A percentile compares a stretch with the other conserved stretches of the same genome.
Conservation (phyloP, 441 rosid genomes). For the Brassica balearica region DNA sequence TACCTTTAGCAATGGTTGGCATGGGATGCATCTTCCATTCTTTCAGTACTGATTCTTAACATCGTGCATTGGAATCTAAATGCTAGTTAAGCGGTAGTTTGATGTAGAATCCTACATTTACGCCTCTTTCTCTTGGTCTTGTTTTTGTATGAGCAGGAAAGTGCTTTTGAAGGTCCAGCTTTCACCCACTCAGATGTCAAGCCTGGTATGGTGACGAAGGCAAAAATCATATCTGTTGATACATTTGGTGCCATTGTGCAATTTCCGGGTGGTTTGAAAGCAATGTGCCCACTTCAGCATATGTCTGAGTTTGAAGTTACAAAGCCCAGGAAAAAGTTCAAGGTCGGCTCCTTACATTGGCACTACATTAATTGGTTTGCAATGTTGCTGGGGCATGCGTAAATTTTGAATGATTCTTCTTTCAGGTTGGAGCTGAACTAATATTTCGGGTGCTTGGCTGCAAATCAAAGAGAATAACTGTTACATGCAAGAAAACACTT, state of each 20-base stretch:
- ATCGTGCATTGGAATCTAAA: conserved; percentile 20
- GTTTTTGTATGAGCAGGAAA: conserved; percentile 67
- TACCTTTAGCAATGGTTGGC: conserved; percentile 6
- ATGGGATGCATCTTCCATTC: background rate
- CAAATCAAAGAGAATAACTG: conserved; percentile 97
- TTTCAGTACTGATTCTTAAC: conserved; percentile 1
- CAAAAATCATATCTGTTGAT: conserved; percentile 79
- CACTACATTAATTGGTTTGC: conserved; percentile 21
- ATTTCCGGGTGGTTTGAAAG: conserved; percentile 98
- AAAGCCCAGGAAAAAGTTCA: conserved; percentile 89
- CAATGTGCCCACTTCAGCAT: conserved; percentile 94
- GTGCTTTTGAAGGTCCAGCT: conserved; percentile 92
- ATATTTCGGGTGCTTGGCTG: conserved; percentile 96
- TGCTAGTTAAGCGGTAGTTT: conserved; percentile 27
- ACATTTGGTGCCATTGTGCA: conserved; percentile 96
- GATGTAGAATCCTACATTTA: conserved; percentile 20
- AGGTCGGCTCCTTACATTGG: conserved; percentile 56
- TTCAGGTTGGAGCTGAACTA: conserved; percentile 93
- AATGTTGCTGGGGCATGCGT: conserved; percentile 24
- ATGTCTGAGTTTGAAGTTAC: conserved; percentile 97
- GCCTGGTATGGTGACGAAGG: conserved; percentile 96
- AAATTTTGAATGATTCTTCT: conserved; percentile 28
- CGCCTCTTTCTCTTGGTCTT: conserved; percentile 17
- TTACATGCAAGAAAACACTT: conserved; percentile 95
- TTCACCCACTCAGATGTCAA: conserved; percentile 96